Base-by-base conservation (phyloP, 108 stramenopile species). In the Cyclotella cryptica region DNA sequence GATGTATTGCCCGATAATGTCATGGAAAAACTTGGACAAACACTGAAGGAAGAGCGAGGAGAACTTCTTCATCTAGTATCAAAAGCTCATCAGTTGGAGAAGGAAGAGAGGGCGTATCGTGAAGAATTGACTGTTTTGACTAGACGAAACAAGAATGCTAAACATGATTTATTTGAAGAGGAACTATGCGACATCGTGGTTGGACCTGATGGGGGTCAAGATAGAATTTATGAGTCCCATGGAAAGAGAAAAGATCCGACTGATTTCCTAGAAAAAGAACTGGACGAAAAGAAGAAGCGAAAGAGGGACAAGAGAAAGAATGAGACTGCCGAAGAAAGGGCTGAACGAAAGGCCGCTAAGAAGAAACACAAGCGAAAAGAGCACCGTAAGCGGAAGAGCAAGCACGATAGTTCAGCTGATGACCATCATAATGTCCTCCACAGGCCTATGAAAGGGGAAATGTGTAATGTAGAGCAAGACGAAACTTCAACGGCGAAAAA, bases 11-110 rank as follows among this genome's bases (percentile, higher is more conserved):
- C 13, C 30, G 39, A 10, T 0, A 52, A 44, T 51, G 30, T 43
- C 15, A 17, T 39, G 12, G 63, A 58, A 22, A 24, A 47, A 17
- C 45, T 19, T 14, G 35, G 22, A 51, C 42, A 55, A 49, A 35
- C 19, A 53, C 73, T 65, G 72, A 71, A 67, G 59, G 41, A 49
- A 73, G 63, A 13, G 47, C 60, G 55, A 22, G 55, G 55, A 24
- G 81, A 82, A 35, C 41, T 82, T 35, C 64, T 78, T 24, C 81
- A 82, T 68, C 72, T 82, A 19, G 65, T 78, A 17, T 51, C 77
- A 3, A 82, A 82, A 42, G 77, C 81, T 49, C 27, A 40, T 28
- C 76, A 81, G 58, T 47, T 77, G 54, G 71, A 71, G 41, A 62
- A 57, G 45, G 80, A 77, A 15, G 71, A 77, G 52, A 57, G 72